Evolutionary conservation across 108 stramenopile species (phyloP), one percentile per base, ranked within the genome.

Genomic region (Fragilariopsis cylindrus): DNA sequence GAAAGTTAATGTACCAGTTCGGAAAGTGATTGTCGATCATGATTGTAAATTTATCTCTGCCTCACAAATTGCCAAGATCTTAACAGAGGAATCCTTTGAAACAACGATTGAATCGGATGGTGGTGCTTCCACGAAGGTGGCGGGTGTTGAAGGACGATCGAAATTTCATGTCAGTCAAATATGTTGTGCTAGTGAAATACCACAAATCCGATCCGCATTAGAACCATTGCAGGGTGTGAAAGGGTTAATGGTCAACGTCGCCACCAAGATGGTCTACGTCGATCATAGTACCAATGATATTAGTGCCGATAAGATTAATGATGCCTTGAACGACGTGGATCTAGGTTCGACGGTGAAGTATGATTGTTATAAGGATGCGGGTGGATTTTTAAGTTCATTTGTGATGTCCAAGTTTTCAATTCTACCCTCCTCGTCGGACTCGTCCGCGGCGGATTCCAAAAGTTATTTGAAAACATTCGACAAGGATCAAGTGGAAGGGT

Each of bases 161-260:
- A 72, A 70, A 42, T 83, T 87, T 49, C 77, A 66, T 69, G 87
- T 85, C 1, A 69, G 77, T 44, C 63, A 71, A 45, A 87, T 88
- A 7, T 90, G 89, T 65, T 90, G 89, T 64, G 83, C 87, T 0
- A 72, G 76, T 6, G 89, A 90, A 71, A 69, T 80, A 9, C 72
- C 75, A 44, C 76, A 78, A 15, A 82, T 87, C 41, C 56, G 70
- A 47, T 68, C 81, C 0, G 76, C 82, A 58, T 44, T 87, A 4
- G 70, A 70, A 16, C 71, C 69, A 1, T n/a, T 84, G 3, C 39
- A 58, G 0, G 89, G 89, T 50, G 79, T 90, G 4, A 63, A 15
- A 13, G 69, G 79, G 8, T 69, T 88, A 5, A 65, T 52, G 7
- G 73, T 90, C 73, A 86, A 84, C 47, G 76, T 83, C n/a, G 84